Conservation (phyloP, 179 eudicot species). For the Corrigiola litoralis region DNA sequence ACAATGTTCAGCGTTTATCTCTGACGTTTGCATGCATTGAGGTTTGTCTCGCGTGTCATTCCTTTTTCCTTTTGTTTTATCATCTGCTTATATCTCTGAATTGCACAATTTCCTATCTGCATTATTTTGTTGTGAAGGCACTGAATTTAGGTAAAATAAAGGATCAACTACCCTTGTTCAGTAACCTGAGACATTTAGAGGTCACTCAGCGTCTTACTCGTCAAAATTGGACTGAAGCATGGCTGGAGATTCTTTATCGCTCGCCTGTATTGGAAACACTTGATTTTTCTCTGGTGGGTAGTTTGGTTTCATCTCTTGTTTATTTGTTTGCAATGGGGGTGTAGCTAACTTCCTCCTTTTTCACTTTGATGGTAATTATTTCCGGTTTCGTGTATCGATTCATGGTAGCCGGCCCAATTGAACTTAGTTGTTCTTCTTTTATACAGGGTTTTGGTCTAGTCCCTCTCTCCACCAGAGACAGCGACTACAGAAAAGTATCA, state of each 20-base stretch:
- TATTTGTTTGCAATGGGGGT: not conserved
- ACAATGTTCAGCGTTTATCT: slow-evolving; percentile 4
- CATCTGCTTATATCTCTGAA: not conserved
- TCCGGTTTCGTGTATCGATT: too few relatives aligned
- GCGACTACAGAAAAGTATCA: too few relatives aligned
- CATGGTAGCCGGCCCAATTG: not conserved
- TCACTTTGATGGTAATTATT: too few relatives aligned
- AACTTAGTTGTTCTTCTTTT: not conserved
- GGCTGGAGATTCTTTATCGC: slow-evolving; percentile 6
- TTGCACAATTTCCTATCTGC: not conserved
- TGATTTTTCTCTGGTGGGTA: not conserved
- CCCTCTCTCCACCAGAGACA: too few relatives aligned
- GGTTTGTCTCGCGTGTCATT: not conserved
- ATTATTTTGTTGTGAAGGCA: too few relatives aligned
- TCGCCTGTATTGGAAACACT: slow-evolving; percentile 15
- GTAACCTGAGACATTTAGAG: not conserved
- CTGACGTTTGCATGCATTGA: not conserved
- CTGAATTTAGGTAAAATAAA: not conserved
- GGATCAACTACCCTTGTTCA: slow-evolving; percentile 5
- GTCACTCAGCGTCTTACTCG: not conserved
- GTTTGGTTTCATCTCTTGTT: not conserved
- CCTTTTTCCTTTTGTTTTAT: too few relatives aligned
- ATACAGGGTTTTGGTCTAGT: too few relatives aligned
- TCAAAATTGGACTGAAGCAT: not conserved
- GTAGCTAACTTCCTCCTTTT: too few relatives aligned